A percentile compares a stretch with the other conserved stretches of the same genome.
Evolutionary conservation across 257 asterid genomes (phyloP).

Genomic region (Ilex asprella): DNA sequence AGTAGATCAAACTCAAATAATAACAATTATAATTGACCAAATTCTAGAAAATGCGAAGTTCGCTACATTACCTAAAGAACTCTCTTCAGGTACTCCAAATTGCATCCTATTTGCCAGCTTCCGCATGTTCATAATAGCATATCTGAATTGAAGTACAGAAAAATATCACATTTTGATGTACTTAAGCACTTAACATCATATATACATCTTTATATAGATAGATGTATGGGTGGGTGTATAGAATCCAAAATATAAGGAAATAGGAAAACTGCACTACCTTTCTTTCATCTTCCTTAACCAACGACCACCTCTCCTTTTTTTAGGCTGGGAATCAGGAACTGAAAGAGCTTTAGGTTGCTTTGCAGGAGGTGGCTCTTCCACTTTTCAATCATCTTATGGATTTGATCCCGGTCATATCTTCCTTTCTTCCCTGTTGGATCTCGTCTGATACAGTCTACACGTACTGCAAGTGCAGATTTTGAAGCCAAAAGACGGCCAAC

Average conservation of each 20-base stretch:
- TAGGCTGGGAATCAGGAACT: slow-evolving; percentile 98
- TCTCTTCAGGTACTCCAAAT: slow-evolving; percentile 94
- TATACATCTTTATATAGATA: too few relatives aligned
- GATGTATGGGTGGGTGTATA: too few relatives aligned
- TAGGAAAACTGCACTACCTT: slow-evolving; percentile 37
- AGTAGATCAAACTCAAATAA: neutral
- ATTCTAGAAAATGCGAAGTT: neutral
- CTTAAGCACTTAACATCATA: too few relatives aligned
- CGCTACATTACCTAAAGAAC: slow-evolving; percentile 66
- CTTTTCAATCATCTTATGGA: slow-evolving; percentile 86
- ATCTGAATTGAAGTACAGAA: slow-evolving; percentile 33
- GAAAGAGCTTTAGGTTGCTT: slow-evolving; percentile 98
- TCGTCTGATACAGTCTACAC: slow-evolving; percentile 80
- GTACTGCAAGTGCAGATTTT: slow-evolving; percentile 90
- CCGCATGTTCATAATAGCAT: slow-evolving; percentile 95
- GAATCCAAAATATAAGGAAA: neutral
- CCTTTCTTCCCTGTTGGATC: slow-evolving; percentile 86
- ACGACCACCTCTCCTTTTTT: slow-evolving; percentile 94
- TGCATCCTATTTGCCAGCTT: slow-evolving; percentile 95
- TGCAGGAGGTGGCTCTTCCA: slow-evolving; percentile 99
- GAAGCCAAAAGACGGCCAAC: slow-evolving; percentile 92
- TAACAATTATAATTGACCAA: neutral
- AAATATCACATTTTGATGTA: slow-evolving; percentile 1
- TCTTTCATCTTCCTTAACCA: slow-evolving; percentile 96
- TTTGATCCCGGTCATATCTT: slow-evolving; percentile 60